Evolutionary conservation across 148 eudicot genomes (phyloP).

Genomic region (Silene uniflora): DNA sequence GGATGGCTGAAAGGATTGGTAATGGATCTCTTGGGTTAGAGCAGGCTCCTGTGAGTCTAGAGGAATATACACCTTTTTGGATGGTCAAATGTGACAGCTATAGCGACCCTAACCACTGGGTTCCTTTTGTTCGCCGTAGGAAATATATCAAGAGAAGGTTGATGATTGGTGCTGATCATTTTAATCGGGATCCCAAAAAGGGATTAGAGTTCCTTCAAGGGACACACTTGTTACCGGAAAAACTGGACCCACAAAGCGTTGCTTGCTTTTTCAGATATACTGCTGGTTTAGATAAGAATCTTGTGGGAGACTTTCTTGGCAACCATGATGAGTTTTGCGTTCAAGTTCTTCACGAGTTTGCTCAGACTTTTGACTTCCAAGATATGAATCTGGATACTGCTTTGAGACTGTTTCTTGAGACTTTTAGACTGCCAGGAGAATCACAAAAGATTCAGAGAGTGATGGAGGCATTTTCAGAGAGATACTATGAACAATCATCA

Average conservation of each 20-base stretch:
- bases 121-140: slow-evolving; percentile 79
- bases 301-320: slow-evolving; percentile 87
- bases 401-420: slow-evolving; percentile 36
- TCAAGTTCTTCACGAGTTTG: slow-evolving; percentile 92
- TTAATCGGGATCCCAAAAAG: slow-evolving; percentile 87
- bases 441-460: slow-evolving; percentile 94
- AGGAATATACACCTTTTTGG: slow-evolving; percentile 85
- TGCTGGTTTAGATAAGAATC: slow-evolving; percentile 87
- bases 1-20: slow-evolving; percentile 85
- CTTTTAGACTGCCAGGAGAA: slow-evolving; percentile 39
- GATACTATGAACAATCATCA: slow-evolving; percentile 85
- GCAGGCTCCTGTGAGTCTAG: slow-evolving; percentile 49
- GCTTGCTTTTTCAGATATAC: slow-evolving; percentile 93
- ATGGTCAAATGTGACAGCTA: slow-evolving; percentile 64
- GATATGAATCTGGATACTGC: slow-evolving; percentile 39
- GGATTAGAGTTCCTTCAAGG: slow-evolving; percentile 92
- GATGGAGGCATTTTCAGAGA: slow-evolving; percentile 88
- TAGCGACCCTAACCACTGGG: slow-evolving; percentile 72
- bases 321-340: slow-evolving; percentile 91
- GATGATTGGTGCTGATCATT: slow-evolving; percentile 92
- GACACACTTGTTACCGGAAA: slow-evolving; percentile 71
- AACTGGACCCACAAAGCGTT: slow-evolving; percentile 83
- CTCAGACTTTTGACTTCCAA: slow-evolving; percentile 54
- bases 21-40: slow-evolving; percentile 55
- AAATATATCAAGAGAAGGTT: slow-evolving; percentile 78